phyloP scores from a whole-genome alignment of 192 early-diverging fungal genomes.

The Pilobolus umbonatus region DNA sequence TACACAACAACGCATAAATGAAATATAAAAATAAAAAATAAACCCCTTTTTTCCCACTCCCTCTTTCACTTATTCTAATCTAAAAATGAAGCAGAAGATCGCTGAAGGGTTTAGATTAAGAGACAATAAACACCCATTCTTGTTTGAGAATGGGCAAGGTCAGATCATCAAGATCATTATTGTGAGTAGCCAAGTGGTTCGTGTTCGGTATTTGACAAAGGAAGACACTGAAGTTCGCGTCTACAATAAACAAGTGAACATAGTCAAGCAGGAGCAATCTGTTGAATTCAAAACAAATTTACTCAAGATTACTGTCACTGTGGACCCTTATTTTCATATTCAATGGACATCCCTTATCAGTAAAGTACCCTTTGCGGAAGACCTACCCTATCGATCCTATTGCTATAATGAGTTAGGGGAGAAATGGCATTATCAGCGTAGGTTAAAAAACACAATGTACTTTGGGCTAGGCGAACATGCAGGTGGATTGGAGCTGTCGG shows the following conservation, averaged over 20 bases:
- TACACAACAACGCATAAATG: no score
- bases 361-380: conserved; percentile 36
- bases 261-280: not conserved
- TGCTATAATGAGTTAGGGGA: conserved; percentile 27
- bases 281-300: conserved; percentile 5
- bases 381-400: conserved; percentile 47
- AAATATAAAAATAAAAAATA: no score
- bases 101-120: conserved; percentile 5
- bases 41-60: no score
- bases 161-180: conserved; percentile 1
- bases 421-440: conserved; percentile 40
- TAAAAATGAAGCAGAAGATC: conserved; percentile 12
- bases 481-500: conserved; percentile 38
- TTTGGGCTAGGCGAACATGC: conserved; percentile 54
- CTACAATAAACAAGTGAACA: not conserved
- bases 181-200: not conserved
- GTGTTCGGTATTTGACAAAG: not conserved
- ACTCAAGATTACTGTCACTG: not conserved
- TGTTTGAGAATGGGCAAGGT: conserved; percentile 2
- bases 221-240: no score
- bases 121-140: not conserved
- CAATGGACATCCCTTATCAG: not conserved
- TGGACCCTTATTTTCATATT: not conserved
- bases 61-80: no score
- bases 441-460: conserved; percentile 26